Evolutionary conservation across 805 yeast genomes (phyloP).

Genomic region (Pichia cabralensis): DNA sequence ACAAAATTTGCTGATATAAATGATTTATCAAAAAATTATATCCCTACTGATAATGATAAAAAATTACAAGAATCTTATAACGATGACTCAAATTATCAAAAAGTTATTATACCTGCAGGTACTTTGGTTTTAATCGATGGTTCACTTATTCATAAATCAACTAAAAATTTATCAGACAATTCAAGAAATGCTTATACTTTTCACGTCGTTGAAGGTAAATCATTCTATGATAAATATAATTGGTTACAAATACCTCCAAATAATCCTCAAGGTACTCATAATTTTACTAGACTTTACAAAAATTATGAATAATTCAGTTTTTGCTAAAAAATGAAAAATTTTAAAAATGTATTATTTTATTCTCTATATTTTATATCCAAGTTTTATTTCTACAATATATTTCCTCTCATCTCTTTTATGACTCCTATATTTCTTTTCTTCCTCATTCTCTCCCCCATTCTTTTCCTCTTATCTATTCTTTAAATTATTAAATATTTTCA

Average conservation of each 20-base stretch:
- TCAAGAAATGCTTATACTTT: slow-evolving; percentile 74
- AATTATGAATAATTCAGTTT: slow-evolving; percentile 5
- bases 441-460: neutral
- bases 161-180: slow-evolving; percentile 39
- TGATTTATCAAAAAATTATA: slow-evolving; percentile 14
- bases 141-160: slow-evolving; percentile 63
- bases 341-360: too few relatives aligned
- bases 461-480: neutral
- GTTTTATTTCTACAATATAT: neutral
- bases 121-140: slow-evolving; percentile 63
- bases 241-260: slow-evolving; percentile 73
- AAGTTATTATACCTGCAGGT: slow-evolving; percentile 61
- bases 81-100: slow-evolving; percentile 33
- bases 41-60: slow-evolving; percentile 17
- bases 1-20: slow-evolving; percentile 39
- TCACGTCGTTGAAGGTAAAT: slow-evolving; percentile 63
- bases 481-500: neutral
- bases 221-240: slow-evolving; percentile 51
- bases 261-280: slow-evolving; percentile 39
- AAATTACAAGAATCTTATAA: slow-evolving; percentile 19
- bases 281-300: slow-evolving; percentile 41
- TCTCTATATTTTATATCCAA: too few relatives aligned
- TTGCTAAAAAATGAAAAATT: too few relatives aligned
- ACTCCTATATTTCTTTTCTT: neutral
- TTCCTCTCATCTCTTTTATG: neutral